These are phyloP conservation scores for Trichosporon sp. DNA, from an alignment of 1,284 basidiomycete species.

Conservation along the genomic window DNA sequence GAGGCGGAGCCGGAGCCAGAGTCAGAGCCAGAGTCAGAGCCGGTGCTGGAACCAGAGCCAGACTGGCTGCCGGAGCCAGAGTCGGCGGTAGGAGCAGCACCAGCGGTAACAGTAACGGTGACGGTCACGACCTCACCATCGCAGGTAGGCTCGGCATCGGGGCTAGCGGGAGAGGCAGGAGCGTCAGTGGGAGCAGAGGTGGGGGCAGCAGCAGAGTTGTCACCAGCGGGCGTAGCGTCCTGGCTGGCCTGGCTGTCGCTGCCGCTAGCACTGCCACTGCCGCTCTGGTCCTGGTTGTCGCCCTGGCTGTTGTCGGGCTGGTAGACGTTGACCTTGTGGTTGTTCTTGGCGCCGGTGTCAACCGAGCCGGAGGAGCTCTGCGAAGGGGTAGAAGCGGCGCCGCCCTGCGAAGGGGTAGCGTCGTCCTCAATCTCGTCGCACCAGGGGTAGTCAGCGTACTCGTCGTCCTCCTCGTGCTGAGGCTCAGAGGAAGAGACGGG, in stretches of 20 bases:
- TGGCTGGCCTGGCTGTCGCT: not conserved
- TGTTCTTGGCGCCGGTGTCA: conserved; percentile 20
- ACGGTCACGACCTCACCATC: conserved; percentile 3
- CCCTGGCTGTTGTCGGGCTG: not conserved
- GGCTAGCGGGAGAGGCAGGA: not conserved
- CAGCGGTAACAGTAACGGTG: conserved; percentile 2
- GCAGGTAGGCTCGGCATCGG: not conserved
- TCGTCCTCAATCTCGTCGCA: conserved; percentile 5
- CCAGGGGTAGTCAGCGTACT: conserved; percentile 3
- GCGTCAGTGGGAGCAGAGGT: not conserved
- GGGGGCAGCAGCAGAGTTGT: not conserved
- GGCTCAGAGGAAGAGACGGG: not conserved
- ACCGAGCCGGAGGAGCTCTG: not conserved
- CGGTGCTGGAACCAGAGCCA: too few species aligned
- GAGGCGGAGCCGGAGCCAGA: not conserved
- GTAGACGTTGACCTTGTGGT: conserved; percentile 21
- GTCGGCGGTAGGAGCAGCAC: not conserved
- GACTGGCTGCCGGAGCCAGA: not conserved
- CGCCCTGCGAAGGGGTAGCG: not conserved
- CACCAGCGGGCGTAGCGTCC: not conserved
- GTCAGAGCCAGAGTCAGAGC: too few species aligned
- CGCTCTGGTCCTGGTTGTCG: not conserved
- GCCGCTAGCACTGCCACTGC: not conserved
- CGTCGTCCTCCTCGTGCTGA: not conserved
- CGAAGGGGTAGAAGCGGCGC: too few species aligned